Percentiles rank a stretch among this genome's conserved stretches.
These are phyloP conservation scores for Gossypium schwendimanii DNA, from an alignment of 441 rosid species.

Conservation along the genomic window DNA sequence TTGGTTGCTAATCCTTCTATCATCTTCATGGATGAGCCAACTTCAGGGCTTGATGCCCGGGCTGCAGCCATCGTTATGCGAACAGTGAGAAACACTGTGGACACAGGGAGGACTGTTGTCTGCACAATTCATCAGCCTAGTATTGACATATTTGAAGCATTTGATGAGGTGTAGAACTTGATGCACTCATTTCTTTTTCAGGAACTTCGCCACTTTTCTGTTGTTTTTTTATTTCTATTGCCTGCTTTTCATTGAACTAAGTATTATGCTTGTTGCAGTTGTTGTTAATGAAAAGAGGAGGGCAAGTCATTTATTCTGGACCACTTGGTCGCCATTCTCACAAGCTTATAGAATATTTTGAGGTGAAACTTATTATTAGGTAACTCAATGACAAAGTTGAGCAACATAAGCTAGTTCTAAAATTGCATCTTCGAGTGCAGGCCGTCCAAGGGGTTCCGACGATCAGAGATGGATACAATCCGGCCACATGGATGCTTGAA, in stretches of 20 bases:
- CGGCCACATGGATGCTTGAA: conserved; percentile 95
- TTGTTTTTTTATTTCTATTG: background rate
- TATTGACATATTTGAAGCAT: conserved; percentile 84
- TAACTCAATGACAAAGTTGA: background rate
- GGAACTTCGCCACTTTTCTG: background rate
- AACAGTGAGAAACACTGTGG: no score
- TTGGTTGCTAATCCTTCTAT: conserved; percentile 85
- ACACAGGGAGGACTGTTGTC: conserved; percentile 30
- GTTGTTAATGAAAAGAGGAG: conserved; percentile 80
- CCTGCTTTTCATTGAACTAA: background rate
- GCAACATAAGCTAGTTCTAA: background rate
- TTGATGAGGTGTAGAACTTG: conserved; percentile 58
- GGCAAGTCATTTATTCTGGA: conserved; percentile 81
- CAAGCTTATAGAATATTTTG: conserved; percentile 71
- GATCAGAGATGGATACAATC: conserved; percentile 69
- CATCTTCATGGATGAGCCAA: conserved; percentile 92
- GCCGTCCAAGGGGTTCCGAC: conserved; percentile 62
- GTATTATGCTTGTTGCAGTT: conserved; percentile 38
- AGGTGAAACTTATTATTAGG: conserved; percentile 29
- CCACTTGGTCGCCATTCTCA: conserved; percentile 63
- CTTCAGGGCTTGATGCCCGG: conserved; percentile 89
- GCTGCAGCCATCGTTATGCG: conserved; percentile 35
- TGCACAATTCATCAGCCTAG: conserved; percentile 97
- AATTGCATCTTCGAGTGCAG: conserved; percentile 24
- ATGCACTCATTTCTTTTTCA: background rate